phyloP scores from a whole-genome alignment of 2,329 filamentous ascomycete species.

The Trichoderma sp. region DNA sequence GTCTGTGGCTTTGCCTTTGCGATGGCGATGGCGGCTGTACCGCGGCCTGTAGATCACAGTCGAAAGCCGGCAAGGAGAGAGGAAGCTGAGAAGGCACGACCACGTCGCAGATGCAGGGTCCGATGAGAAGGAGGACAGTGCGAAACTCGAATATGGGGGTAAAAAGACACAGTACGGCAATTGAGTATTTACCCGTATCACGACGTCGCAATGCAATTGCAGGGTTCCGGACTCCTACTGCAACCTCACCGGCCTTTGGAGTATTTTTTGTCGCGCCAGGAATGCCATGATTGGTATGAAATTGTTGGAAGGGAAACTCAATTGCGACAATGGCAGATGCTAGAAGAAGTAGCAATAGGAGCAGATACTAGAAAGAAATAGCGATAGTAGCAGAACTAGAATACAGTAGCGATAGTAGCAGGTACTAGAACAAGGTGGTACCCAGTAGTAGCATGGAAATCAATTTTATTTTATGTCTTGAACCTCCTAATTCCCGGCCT shows the following conservation, averaged over 20 bases:
- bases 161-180: neutral
- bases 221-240: neutral
- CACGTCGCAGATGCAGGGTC: neutral
- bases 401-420: neutral
- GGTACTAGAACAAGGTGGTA: neutral
- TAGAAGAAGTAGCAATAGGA: no score
- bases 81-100: neutral
- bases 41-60: neutral
- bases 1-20: neutral
- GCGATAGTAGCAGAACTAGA: neutral
- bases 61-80: neutral
- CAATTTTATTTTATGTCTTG: neutral
- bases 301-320: neutral
- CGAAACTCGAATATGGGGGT: neutral
- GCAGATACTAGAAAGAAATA: neutral
- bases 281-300: neutral
- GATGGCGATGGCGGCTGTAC: neutral
- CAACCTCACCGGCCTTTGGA: neutral
- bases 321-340: neutral
- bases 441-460: neutral
- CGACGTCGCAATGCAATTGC: neutral
- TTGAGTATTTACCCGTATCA: neutral
- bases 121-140: neutral
- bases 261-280: neutral
- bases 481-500: neutral